Evolutionary conservation across 345 rosid genomes (phyloP), one percentile per base, ranked within the genome.

Genomic region (Eucalyptus cloeziana): DNA sequence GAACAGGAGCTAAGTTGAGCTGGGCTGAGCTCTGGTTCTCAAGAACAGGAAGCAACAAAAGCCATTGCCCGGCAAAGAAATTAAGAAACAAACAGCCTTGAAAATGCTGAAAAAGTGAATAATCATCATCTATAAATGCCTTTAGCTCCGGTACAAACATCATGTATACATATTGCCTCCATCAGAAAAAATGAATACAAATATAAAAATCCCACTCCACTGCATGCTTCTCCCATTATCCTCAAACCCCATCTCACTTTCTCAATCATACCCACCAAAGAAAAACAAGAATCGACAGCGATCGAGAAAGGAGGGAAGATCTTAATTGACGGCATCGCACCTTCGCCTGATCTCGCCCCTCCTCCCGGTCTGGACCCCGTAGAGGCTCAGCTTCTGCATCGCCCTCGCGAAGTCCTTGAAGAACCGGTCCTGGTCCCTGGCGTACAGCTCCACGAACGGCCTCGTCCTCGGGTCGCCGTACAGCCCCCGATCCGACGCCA

Each of bases 271-370:
- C 47, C n/a, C 43, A 52, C n/a, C 49, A 86, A 58, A 51, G 45
- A 22, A 27, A 43, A 87, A 44, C 27, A 81, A 44, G 37, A n/a
- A 67, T 85, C 51, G 85, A 76, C 85, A 21, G 11, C 47, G 47
- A 40, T 76, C 30, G 8, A 76, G 83, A 40, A 76, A 76, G 1
- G 83, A 76, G 40, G 83, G 27, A 40, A 21, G n/a, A 71, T 52
- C 94, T 56, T 89, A 97, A 62, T 97, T 97, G 62, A 95, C 87
- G 11, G 98, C 97, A 92, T 96, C 98, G 89, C 99, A 97, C 93
- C 96, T 96, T 91, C 92, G 96, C 90, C 99, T 93, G 91, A 96
- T 94, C 95, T 97, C 99, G 13, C 99, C 99, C 85, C 92, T 92
- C 62, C 98, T 91, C 47, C 99, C 99, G 16, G 98, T 96, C 93